Percentiles rank a stretch among this genome's conserved stretches.
phyloP scores from a whole-genome alignment of 495 filamentous ascomycete species.

The Penicillium lagena region DNA sequence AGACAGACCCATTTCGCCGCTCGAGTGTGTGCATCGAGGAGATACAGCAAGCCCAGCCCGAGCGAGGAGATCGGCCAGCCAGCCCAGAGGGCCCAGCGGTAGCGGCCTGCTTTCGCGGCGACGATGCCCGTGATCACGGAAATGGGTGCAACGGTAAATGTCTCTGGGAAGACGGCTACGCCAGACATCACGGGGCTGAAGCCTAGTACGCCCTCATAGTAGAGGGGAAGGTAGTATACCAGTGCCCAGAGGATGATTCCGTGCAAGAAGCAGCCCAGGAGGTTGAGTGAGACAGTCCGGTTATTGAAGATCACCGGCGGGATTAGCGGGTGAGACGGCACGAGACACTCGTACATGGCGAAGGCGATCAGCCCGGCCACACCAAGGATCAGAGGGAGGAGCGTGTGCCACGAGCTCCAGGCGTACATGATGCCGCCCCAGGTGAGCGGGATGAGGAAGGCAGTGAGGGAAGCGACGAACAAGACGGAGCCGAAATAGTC shows the following conservation, averaged over 20 bases:
- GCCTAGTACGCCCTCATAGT: conserved; percentile 36
- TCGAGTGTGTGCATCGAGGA: conserved; percentile 39
- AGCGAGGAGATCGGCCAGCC: conserved; percentile 46
- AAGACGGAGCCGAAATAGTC: conserved; percentile 47
- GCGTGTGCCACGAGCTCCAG: conserved; percentile 44
- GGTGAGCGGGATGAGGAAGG: conserved; percentile 45
- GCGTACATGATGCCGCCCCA: conserved; percentile 47
- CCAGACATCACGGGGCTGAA: conserved; percentile 28
- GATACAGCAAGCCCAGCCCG: conserved; percentile 38
- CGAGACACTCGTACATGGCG: no score
- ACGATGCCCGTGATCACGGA: conserved; percentile 44
- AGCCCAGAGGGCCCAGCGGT: conserved; percentile 44
- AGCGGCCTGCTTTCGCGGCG: conserved; percentile 38
- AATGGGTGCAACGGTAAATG: conserved; percentile 44
- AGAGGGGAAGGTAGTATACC: conserved; percentile 29
- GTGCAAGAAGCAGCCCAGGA: conserved; percentile 28
- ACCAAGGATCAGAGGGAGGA: conserved; percentile 30
- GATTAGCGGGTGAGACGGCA: conserved; percentile 23
- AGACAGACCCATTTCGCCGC: conserved; percentile 40
- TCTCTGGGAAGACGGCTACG: conserved; percentile 40
- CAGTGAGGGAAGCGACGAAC: conserved; percentile 37
- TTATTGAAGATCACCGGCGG: conserved; percentile 30
- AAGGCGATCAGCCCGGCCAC: conserved; percentile 8
- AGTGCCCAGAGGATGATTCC: conserved; percentile 29
- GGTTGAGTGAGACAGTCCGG: conserved; percentile 24